A percentile compares a stretch with the other conserved stretches of the same genome.
These are phyloP conservation scores for Cladophialophora chaetospira DNA, from an alignment of 2,329 filamentous ascomycete species.

Conservation along the genomic window DNA sequence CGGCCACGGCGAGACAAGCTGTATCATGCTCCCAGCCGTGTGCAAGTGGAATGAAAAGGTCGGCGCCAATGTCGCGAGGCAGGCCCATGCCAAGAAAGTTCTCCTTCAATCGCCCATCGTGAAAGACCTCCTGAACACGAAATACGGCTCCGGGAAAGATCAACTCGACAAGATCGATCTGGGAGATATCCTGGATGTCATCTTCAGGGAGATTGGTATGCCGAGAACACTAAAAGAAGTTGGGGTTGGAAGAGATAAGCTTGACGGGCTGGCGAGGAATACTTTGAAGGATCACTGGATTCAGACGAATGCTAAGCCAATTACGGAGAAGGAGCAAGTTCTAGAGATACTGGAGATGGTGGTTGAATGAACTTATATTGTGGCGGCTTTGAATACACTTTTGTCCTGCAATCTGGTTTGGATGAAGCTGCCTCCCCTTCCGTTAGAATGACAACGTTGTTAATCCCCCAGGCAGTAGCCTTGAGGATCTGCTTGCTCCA, in stretches of 20 bases:
- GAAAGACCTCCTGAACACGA: slow-evolving; percentile 39
- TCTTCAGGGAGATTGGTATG: slow-evolving; percentile 57
- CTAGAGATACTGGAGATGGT: slow-evolving; percentile 54
- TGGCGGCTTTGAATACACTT: neutral
- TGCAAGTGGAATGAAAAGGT: slow-evolving; percentile 56
- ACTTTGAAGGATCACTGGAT: slow-evolving; percentile 55
- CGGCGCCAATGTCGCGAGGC: slow-evolving; percentile 47
- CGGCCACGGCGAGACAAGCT: slow-evolving; percentile 63
- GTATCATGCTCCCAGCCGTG: slow-evolving; percentile 57
- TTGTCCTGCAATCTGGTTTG: neutral
- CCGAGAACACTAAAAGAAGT: slow-evolving; percentile 57
- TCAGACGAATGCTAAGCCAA: slow-evolving; percentile 53
- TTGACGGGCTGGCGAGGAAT: slow-evolving; percentile 52
- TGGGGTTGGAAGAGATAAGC: slow-evolving; percentile 51
- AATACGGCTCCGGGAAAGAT: slow-evolving; percentile 23
- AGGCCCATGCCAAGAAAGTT: slow-evolving; percentile 44
- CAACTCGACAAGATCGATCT: slow-evolving; percentile 44
- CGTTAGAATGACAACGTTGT: no score
- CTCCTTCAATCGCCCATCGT: slow-evolving; percentile 45
- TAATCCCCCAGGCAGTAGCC: no score
- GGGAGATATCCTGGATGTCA: slow-evolving; percentile 54
- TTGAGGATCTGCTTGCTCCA: no score
- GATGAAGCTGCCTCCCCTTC: neutral
- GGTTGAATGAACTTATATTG: slow-evolving; percentile 23
- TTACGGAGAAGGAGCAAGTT: slow-evolving; percentile 52